These are phyloP conservation scores for Phytophthora colocasiae DNA, from an alignment of 352 stramenopile genomes.

Conservation along the genomic window DNA sequence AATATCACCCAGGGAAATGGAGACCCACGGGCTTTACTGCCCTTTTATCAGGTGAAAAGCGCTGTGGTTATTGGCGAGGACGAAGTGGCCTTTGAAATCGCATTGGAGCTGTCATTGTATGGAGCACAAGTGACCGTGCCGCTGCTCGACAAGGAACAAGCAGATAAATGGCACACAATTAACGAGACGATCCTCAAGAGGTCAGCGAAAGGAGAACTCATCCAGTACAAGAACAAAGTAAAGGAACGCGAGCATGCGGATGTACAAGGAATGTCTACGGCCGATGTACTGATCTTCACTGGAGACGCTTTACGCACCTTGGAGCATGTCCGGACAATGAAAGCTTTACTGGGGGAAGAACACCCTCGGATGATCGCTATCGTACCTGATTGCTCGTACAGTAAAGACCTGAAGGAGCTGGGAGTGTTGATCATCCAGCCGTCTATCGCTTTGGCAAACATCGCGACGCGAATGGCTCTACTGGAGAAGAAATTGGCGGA, in stretches of 20 bases:
- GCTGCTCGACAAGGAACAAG: conserved; percentile 62
- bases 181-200: conserved; percentile 61
- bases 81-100: conserved; percentile 68
- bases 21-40: conserved; percentile 50
- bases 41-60: conserved; percentile 57
- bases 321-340: conserved; percentile 60
- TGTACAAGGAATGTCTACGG: conserved; percentile 48
- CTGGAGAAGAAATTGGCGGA: conserved; percentile 51
- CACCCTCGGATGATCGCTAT: conserved; percentile 68
- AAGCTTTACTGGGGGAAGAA: conserved; percentile 42
- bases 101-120: conserved; percentile 67
- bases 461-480: conserved; percentile 70
- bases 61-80: conserved; percentile 73
- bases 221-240: conserved; percentile 74
- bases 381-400: conserved; percentile 46
- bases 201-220: conserved; percentile 65
- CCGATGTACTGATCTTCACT: conserved; percentile 72
- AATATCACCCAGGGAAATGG: conserved; percentile 44
- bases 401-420: conserved; percentile 48
- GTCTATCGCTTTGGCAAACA: conserved; percentile 69
- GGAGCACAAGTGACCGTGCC: conserved; percentile 71
- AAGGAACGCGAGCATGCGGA: conserved; percentile 35
- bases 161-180: conserved; percentile 64
- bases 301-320: conserved; percentile 51
- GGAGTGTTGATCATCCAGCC: conserved; percentile 71